Conservation (phyloP, 2,329 filamentous ascomycete genomes). For the Fusarium torulosum region DNA sequence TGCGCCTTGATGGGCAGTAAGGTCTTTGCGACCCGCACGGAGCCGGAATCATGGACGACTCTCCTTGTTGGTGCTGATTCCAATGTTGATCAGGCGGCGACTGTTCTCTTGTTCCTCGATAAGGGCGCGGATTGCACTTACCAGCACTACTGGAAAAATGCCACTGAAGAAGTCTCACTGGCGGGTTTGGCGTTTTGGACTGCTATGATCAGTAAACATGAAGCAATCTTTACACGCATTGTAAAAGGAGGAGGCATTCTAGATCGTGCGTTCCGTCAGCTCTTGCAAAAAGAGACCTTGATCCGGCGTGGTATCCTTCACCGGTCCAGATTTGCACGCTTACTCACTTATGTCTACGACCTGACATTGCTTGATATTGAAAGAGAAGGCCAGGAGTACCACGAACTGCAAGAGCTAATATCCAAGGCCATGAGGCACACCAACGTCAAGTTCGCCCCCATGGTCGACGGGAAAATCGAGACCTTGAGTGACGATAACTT, state of each 20-base stretch:
- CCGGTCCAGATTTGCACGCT: constrained; percentile 32
- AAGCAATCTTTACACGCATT: constrained; percentile 44
- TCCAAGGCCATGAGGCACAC: constrained; percentile 30
- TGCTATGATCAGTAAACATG: constrained; percentile 41
- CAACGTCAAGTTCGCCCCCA: constrained; percentile 32
- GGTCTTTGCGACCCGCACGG: constrained; percentile 37
- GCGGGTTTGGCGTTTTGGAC: constrained; percentile 47
- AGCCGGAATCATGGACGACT: constrained; percentile 42
- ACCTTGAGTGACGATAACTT: constrained; percentile 41
- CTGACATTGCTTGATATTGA: constrained; percentile 30
- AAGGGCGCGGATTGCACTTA: constrained; percentile 37
- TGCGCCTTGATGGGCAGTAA: constrained; percentile 53
- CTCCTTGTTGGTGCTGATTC: constrained; percentile 31
- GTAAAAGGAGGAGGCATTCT: constrained; percentile 30
- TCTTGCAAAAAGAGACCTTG: constrained; percentile 34
- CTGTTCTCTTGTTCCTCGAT: constrained; percentile 44
- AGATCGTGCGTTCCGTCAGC: constrained; percentile 32
- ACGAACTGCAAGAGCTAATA: constrained; percentile 27
- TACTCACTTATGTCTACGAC: constrained; percentile 46
- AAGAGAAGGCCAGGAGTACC: constrained; percentile 16
- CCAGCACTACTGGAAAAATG: constrained; percentile 35
- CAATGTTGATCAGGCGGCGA: constrained; percentile 29
- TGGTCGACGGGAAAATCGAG: constrained; percentile 8
- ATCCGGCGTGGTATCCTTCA: constrained; percentile 20
- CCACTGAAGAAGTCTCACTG: constrained; percentile 35